These are phyloP conservation scores for Populus hybrid DNA, from an alignment of 441 rosid genomes.

Conservation along the genomic window DNA sequence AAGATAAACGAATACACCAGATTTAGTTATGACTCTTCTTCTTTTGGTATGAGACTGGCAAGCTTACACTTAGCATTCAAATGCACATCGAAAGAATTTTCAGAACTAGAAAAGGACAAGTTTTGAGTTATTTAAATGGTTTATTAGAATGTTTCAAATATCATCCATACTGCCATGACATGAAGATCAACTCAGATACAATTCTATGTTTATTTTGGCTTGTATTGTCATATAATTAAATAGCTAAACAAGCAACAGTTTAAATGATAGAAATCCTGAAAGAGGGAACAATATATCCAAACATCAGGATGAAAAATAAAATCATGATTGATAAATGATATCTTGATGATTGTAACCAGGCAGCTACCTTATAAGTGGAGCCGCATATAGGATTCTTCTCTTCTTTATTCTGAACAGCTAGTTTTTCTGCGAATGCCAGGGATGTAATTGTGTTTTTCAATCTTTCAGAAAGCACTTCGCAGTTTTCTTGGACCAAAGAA, in stretches of 20 bases:
- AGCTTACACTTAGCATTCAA: not conserved
- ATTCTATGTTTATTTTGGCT: not conserved
- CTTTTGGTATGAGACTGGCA: not conserved
- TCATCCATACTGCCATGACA: not conserved
- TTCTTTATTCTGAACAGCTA: slow-evolving; percentile 26
- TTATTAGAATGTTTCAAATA: not conserved
- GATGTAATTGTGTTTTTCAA: slow-evolving; percentile 39
- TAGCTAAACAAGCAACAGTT: not conserved
- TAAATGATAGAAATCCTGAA: slow-evolving; percentile 34
- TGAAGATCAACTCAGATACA: not conserved
- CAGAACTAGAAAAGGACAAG: not conserved
- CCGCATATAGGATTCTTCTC: slow-evolving; percentile 29
- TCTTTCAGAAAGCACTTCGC: slow-evolving; percentile 43
- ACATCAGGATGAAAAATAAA: slow-evolving; percentile 36
- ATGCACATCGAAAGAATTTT: not conserved
- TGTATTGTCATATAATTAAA: not conserved
- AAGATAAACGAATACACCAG: not conserved
- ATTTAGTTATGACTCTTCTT: not conserved
- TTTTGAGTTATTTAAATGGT: not conserved
- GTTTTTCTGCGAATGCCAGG: slow-evolving; percentile 36
- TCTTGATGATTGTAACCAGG: slow-evolving; percentile 54
- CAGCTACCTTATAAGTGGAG: slow-evolving; percentile 72
- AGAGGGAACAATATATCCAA: slow-evolving; percentile 48
- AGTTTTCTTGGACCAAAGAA: slow-evolving; percentile 37
- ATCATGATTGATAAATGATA: slow-evolving; percentile 42